Percentiles rank a stretch among this genome's conserved stretches.
These are phyloP conservation scores for Ceratobasidium sp. DNA, from an alignment of 1,284 basidiomycete genomes.

Conservation along the genomic window DNA sequence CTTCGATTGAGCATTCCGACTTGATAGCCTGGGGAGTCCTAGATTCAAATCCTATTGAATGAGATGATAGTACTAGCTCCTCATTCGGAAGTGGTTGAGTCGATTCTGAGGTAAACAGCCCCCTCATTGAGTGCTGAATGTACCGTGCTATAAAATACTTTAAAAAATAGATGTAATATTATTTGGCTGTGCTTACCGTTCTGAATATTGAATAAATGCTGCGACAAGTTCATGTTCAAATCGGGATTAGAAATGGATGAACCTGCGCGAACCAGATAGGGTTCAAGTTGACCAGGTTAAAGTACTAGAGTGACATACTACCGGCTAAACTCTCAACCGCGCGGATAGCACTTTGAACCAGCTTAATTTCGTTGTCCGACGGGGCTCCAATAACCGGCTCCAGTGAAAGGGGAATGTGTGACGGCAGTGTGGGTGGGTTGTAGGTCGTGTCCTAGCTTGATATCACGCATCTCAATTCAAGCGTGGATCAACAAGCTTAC, in stretches of 20 bases:
- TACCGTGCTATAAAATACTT: background rate
- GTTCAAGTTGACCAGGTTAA: background rate
- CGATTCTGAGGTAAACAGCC: background rate
- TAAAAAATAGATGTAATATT: background rate
- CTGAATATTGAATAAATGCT: slow-evolving; percentile 10
- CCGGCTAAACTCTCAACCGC: background rate
- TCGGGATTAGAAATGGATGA: background rate
- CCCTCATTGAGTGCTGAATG: background rate
- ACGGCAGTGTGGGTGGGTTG: background rate
- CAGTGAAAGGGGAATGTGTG: background rate
- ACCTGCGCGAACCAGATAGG: background rate
- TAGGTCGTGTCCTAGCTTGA: background rate
- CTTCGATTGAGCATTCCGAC: no score
- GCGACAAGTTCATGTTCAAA: slow-evolving; percentile 1
- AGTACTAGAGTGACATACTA: background rate
- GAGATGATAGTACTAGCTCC: background rate
- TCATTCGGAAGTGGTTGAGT: background rate
- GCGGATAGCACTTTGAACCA: slow-evolving; percentile 3
- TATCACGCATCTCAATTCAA: background rate
- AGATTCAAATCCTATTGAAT: background rate
- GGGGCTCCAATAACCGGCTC: slow-evolving; percentile 13
- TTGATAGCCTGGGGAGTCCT: background rate
- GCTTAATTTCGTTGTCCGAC: slow-evolving; percentile 8
- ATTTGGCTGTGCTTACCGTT: background rate
- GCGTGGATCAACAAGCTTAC: background rate